Evolutionary conservation across 2,329 filamentous ascomycete species (phyloP).

Genomic region (Cryphonectria japonica): DNA sequence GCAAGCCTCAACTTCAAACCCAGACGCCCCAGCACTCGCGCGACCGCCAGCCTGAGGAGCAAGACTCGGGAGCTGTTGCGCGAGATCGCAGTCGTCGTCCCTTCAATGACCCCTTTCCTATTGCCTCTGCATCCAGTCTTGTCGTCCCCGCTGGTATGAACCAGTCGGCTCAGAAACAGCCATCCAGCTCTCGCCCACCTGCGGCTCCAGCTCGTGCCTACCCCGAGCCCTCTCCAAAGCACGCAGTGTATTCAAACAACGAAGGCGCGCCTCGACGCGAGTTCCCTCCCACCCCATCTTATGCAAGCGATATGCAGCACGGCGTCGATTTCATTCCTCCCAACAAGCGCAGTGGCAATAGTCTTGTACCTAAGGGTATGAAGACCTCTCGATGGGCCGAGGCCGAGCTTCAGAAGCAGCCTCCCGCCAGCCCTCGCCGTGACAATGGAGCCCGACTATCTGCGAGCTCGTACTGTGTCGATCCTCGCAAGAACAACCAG

Average conservation of each 20-base stretch:
- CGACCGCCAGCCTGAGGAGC: neutral
- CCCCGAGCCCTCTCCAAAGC: neutral
- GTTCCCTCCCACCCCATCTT: neutral
- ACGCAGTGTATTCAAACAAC: neutral
- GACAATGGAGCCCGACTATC: neutral
- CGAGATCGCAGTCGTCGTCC: neutral
- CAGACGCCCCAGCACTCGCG: neutral
- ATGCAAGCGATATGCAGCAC: neutral
- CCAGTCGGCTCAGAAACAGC: neutral
- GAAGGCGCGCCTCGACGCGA: neutral
- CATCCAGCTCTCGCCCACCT: neutral
- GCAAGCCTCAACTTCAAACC: neutral
- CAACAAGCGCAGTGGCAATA: neutral
- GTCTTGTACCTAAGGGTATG: neutral
- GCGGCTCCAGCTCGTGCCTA: neutral
- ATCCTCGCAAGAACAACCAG: no score
- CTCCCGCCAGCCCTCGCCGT: neutral
- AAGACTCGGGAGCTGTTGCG: neutral
- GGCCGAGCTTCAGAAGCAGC: neutral
- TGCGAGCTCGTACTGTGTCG: neutral
- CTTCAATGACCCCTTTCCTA: neutral
- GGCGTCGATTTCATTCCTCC: neutral
- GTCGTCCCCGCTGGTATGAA: neutral
- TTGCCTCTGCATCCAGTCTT: neutral
- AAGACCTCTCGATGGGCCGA: slow-evolving; percentile 8